Evolutionary conservation across 2,329 filamentous ascomycete species (phyloP).

Genomic region (Aquanectria penicillioides): DNA sequence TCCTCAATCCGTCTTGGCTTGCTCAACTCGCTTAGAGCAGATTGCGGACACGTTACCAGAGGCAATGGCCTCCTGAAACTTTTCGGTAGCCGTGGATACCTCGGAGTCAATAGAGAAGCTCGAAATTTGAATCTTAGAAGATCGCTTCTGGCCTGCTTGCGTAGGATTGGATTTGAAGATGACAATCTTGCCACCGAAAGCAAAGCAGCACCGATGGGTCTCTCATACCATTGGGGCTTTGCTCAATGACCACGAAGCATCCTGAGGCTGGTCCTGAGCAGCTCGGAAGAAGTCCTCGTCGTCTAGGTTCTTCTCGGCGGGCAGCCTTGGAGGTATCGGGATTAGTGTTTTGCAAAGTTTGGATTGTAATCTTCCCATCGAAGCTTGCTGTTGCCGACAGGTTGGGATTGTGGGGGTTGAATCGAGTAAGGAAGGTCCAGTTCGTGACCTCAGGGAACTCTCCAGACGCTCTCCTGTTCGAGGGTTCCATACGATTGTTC

Average conservation of each 20-base stretch:
- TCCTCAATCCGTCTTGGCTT: conserved; percentile 87
- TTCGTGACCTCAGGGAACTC: conserved; percentile 99
- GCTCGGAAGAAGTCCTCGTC: conserved; percentile 97
- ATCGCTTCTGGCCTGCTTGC: conserved; percentile 70
- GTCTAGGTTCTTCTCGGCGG: conserved; percentile 76
- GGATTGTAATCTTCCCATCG: conserved; percentile 93
- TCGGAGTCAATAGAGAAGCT: conserved; percentile 90
- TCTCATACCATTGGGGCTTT: conserved; percentile 92
- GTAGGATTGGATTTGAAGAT: conserved; percentile 71
- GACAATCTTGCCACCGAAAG: conserved; percentile 93
- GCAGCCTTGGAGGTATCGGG: conserved; percentile 74
- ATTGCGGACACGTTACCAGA: conserved; percentile 81
- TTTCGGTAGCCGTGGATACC: conserved; percentile 84
- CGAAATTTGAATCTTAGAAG: conserved; percentile 84
- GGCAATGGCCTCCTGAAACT: conserved; percentile 85
- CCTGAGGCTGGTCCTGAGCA: conserved; percentile 90
- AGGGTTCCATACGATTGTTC: conserved; percentile 95
- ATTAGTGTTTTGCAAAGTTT: conserved; percentile 95
- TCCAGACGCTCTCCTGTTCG: conserved; percentile 85
- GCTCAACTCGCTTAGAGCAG: conserved; percentile 80
- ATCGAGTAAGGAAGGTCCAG: conserved; percentile 96
- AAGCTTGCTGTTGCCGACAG: conserved; percentile 96
- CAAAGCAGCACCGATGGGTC: conserved; percentile 88
- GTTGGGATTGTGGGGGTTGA: conserved; percentile 92
- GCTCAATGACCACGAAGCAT: conserved; percentile 84